These are phyloP conservation scores for Panicum miliaceum DNA, from an alignment of 176 grass and related monocot genomes.

Conservation along the genomic window DNA sequence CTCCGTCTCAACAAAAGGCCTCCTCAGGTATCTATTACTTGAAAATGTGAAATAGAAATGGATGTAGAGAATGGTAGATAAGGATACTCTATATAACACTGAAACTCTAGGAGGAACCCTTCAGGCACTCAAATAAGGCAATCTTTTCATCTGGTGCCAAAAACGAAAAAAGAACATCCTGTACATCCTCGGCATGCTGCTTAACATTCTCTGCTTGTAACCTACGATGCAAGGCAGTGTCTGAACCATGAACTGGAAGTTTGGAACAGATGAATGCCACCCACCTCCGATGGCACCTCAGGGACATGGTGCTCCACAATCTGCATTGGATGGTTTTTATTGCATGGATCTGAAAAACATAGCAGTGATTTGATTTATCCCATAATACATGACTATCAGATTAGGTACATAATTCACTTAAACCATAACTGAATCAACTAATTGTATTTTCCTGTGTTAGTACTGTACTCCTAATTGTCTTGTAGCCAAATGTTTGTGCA, in stretches of 20 bases:
- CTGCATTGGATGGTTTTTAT: not conserved
- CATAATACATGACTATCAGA: constrained; percentile 2
- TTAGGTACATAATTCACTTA: not conserved
- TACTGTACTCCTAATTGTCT: not conserved
- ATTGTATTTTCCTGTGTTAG: not conserved
- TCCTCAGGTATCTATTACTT: constrained; percentile 77
- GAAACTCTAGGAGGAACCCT: not conserved
- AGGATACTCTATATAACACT: not conserved
- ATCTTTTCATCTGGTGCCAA: constrained; percentile 19
- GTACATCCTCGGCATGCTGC: not conserved
- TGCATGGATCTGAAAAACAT: not conserved
- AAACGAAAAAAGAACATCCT: not conserved
- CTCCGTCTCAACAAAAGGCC: constrained; percentile 95
- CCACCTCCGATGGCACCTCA: not conserved
- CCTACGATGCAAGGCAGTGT: not conserved
- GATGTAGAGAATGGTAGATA: constrained; percentile 2
- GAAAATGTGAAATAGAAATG: constrained; percentile 4
- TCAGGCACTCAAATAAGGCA: not conserved
- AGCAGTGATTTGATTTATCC: not conserved
- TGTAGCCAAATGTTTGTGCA: constrained; percentile 7
- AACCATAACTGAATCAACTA: not conserved
- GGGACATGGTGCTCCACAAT: not conserved
- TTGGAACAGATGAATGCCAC: not conserved
- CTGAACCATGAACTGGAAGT: not conserved
- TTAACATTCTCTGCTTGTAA: too few relatives aligned